phyloP scores from a whole-genome alignment of 2,329 filamentous ascomycete species.

The Aspergillus aculeatinus region DNA sequence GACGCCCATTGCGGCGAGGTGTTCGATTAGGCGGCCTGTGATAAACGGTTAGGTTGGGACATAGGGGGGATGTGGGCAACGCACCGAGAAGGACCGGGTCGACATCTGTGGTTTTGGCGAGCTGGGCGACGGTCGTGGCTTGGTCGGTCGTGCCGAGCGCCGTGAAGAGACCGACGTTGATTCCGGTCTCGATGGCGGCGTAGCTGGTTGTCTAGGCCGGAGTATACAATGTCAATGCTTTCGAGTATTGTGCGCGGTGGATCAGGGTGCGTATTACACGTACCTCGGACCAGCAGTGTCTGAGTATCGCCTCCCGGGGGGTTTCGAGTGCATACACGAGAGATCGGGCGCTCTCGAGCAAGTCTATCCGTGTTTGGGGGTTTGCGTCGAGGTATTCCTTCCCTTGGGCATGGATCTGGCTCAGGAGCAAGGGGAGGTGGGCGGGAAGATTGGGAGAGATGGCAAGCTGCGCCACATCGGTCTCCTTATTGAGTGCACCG shows the following conservation, averaged over 20 bases:
- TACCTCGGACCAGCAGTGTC: slow-evolving; percentile 20
- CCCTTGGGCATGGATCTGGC: slow-evolving; percentile 13
- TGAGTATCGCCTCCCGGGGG: slow-evolving; percentile 17
- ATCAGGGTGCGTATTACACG: neutral
- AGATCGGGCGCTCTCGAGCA: slow-evolving; percentile 20
- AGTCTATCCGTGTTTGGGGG: slow-evolving; percentile 10
- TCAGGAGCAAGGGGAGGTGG: slow-evolving; percentile 14
- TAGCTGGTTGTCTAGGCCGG: slow-evolving; percentile 11
- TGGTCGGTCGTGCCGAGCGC: slow-evolving; percentile 9
- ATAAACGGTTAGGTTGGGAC: neutral
- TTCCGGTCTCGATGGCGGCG: slow-evolving; percentile 18
- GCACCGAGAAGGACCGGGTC: slow-evolving; percentile 12
- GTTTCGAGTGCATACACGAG: slow-evolving; percentile 19
- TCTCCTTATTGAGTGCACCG: neutral
- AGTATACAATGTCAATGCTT: neutral
- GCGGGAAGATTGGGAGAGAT: slow-evolving; percentile 17
- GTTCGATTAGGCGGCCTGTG: slow-evolving; percentile 19
- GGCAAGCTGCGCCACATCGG: slow-evolving; percentile 11
- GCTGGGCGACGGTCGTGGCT: slow-evolving; percentile 16
- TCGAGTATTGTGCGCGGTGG: no score
- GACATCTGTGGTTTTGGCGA: slow-evolving; percentile 14
- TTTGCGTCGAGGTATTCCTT: slow-evolving; percentile 3
- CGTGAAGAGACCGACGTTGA: slow-evolving; percentile 19
- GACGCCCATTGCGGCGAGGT: slow-evolving; percentile 18
- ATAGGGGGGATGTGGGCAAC: neutral